Evolutionary conservation across 257 asterid species (phyloP).

Genomic region (Primulina eburnea): DNA sequence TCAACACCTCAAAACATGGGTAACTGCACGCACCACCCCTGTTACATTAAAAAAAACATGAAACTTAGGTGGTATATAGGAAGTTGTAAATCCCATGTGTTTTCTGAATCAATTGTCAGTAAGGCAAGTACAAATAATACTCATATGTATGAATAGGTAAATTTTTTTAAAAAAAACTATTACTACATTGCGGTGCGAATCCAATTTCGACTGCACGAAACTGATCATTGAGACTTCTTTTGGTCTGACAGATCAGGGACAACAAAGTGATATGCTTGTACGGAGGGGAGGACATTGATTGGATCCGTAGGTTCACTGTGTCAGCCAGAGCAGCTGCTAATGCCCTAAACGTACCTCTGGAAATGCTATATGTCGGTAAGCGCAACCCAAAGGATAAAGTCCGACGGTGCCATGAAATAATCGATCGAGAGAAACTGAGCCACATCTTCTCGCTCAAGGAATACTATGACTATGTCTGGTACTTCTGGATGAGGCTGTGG

Average conservation of each 20-base stretch:
- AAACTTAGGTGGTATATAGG: no score
- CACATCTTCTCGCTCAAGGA: slow-evolving; percentile 44
- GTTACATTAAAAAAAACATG: no score
- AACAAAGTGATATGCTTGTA: slow-evolving; percentile 70
- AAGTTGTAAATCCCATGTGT: no score
- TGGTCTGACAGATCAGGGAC: slow-evolving; percentile 39
- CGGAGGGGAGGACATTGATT: slow-evolving; percentile 86
- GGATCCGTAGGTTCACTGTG: slow-evolving; percentile 69
- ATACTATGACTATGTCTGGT: slow-evolving; percentile 62
- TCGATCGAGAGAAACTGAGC: slow-evolving; percentile 56
- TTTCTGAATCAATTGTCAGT: no score
- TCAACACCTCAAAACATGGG: no score
- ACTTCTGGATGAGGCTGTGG: slow-evolving; percentile 79
- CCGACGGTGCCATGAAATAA: slow-evolving; percentile 52
- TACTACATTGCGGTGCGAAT: background rate
- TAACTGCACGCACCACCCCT: no score
- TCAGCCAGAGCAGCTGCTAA: slow-evolving; percentile 38
- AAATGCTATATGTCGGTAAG: slow-evolving; percentile 83
- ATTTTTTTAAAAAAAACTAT: no score
- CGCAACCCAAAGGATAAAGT: slow-evolving; percentile 66
- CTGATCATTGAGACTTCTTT: background rate
- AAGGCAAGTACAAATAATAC: background rate
- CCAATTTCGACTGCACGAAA: no score
- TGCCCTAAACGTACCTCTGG: slow-evolving; percentile 45
- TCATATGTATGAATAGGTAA: no score